Evolutionary conservation across 2,329 filamentous ascomycete genomes (phyloP).

Genomic region (Cytospora piceae): DNA sequence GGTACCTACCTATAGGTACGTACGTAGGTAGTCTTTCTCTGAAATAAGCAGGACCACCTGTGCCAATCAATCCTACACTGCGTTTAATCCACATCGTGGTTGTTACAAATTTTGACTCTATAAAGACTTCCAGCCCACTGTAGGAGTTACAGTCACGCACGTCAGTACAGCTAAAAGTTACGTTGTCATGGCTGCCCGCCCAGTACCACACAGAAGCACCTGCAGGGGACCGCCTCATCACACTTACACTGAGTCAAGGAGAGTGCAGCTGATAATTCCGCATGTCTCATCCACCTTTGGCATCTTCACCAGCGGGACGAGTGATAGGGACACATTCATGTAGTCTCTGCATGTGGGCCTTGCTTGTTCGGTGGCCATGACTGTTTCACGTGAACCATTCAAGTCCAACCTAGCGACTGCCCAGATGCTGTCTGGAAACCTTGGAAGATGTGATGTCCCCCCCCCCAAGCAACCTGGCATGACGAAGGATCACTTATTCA

Average conservation of each 20-base stretch:
- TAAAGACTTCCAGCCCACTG: not conserved
- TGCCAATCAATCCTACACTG: not conserved
- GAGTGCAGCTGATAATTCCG: slow-evolving; percentile 16
- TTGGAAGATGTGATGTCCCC: not conserved
- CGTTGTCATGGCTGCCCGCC: not conserved
- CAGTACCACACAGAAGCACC: not conserved
- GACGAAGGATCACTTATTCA: not conserved
- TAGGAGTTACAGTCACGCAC: not conserved
- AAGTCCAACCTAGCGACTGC: not conserved
- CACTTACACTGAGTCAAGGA: slow-evolving; percentile 13
- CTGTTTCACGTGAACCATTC: slow-evolving; percentile 8
- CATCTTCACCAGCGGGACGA: slow-evolving; percentile 7
- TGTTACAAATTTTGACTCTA: not conserved
- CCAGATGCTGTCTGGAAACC: too few species aligned
- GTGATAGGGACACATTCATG: slow-evolving; percentile 1
- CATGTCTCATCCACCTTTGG: slow-evolving; percentile 13
- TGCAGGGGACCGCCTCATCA: not conserved
- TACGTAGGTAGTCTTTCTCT: too few species aligned
- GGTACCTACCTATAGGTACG: too few species aligned
- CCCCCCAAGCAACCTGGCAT: not conserved
- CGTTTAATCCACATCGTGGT: not conserved
- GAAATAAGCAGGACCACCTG: not conserved
- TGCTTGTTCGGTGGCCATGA: not conserved
- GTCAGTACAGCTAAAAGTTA: not conserved
- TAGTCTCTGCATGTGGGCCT: slow-evolving; percentile 18